Evolutionary conservation across 1,139 yeast species (phyloP), one percentile per base, ranked within the genome.

Genomic region (Meyerozyma sp.): DNA sequence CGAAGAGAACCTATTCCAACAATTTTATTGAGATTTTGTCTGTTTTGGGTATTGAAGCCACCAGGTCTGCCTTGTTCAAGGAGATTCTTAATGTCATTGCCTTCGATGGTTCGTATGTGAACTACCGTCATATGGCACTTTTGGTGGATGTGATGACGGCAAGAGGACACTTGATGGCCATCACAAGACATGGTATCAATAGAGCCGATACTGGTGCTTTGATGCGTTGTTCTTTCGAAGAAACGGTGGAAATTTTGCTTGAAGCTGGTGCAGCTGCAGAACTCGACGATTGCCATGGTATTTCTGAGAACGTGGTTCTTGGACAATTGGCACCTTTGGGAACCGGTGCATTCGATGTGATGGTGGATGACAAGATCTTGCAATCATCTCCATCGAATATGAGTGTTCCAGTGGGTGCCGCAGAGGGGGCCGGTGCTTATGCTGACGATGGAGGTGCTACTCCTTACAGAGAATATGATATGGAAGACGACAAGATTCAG

Each of bases 241-340:
- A 94, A 67, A 94, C 99, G 2, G 98, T 93, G 36, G 98, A 94
- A 70, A 93, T 94, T 59, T 73, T 94, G 61, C 81, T 94, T 57
- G 98, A 94, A 61, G 99, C 99, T 32, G 98, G 96, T 62, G 95
- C 98, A 4, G 82, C 95, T 36, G 98, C 98, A 18, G 98, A 94
- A 63, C 73, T 93, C 50, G 99, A 94, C 70, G 98, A 93, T 56
- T 94, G 98, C 68, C 87, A 91, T 56, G 99, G 99, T 75, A 95
- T 94, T 50, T 93, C 98, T 39, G 98, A 94, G 65, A 94, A 93
- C 62, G 96, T 94, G 47, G 88, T 94, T 77, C 79, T 94, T 60
- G 99, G 99, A 43, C 98, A 94, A 75, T 81, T 93, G 79, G 98
- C 98, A 20, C 98, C 98, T 47, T 79, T 94, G 57, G 99, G 99